These are phyloP conservation scores for Bacidia gigantensis DNA, from an alignment of 495 filamentous ascomycete species.

Conservation along the genomic window DNA sequence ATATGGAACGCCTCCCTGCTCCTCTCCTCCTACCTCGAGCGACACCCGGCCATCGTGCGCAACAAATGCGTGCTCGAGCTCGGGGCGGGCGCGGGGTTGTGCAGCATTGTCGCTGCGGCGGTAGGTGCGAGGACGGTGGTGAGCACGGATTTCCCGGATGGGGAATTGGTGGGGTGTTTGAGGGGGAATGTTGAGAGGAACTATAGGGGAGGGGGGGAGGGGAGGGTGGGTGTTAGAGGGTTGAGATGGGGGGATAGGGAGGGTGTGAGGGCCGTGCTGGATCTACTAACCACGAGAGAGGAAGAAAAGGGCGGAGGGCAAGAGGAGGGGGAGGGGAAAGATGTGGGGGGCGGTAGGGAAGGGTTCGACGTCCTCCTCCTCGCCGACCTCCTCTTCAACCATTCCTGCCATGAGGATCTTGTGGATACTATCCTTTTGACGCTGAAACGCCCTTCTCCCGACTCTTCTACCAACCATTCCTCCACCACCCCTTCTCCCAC, in stretches of 20 bases:
- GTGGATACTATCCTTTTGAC: constrained; percentile 52
- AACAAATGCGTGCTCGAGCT: constrained; percentile 68
- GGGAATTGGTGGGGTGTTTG: constrained; percentile 64
- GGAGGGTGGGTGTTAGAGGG: background rate
- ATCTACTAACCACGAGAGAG: too few relatives aligned
- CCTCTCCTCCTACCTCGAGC: constrained; percentile 63
- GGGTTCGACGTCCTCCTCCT: constrained; percentile 72
- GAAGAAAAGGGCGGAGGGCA: background rate
- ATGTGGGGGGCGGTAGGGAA: background rate
- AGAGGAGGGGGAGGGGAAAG: background rate
- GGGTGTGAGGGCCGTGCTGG: background rate
- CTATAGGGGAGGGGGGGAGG: background rate
- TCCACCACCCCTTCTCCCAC: constrained; percentile 26
- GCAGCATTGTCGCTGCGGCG: constrained; percentile 59
- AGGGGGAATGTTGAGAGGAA: constrained; percentile 36
- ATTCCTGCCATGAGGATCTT: constrained; percentile 68
- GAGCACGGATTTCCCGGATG: constrained; percentile 72
- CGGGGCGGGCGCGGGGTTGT: constrained; percentile 77
- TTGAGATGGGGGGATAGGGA: background rate
- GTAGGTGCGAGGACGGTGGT: constrained; percentile 60
- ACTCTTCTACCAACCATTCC: background rate
- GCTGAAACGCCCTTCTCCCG: background rate
- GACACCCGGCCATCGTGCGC: constrained; percentile 37
- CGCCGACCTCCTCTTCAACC: constrained; percentile 79
- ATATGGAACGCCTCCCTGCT: constrained; percentile 81